Evolutionary conservation across 768 basidiomycete species (phyloP), one percentile per base, ranked within the genome.

Genomic region (Tulasnella sp.): DNA sequence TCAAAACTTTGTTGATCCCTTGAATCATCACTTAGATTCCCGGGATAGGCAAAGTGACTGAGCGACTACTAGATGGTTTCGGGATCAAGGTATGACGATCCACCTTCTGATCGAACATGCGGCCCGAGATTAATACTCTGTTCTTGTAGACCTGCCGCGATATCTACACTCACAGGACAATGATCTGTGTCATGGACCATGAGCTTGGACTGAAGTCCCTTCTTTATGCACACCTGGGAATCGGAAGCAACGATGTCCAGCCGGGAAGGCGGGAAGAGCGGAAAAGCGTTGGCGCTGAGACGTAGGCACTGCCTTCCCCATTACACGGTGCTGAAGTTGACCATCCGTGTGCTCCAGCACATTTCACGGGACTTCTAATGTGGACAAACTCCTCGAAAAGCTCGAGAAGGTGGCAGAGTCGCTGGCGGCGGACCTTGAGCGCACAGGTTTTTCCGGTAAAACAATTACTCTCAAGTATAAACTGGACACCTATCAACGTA

Each of bases 401-500:
- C 78, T 99, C 0, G 79, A 87, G 22, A 82, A 88, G 57, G 80
- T 96, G 34, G 85, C 92, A 0, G 78, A 76, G 1, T 86, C 91
- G 65, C 79, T 99, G 11, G 87, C 82, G 66, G 76, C 77, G 44
- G 92, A 96, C 67, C 83, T 97, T 80, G 72, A 75, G 25, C 70
- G 77, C n/a, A 76, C 76, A 46, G 84, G 87, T 29, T 99, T 91
- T 83, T 78, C 82, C 5, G 94, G 91, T 7, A 81, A 84, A 63
- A 96, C 91, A 0, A 76, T 98, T 30, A 94, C 90, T 0, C 76
- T 98, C 51, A 96, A 94, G 69, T 92, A 84, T 69, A 99, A 99
- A 73, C 77, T 90, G 31, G 85, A 93, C 67, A 92, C 84, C 0
- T 97, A 83, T 69, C 82, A 94, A 75, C 83, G 89, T 72, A 51